A percentile compares a stretch with the other conserved stretches of the same genome.
phyloP scores from a whole-genome alignment of 768 basidiomycete genomes.

The Phanerochaete carnosa region DNA sequence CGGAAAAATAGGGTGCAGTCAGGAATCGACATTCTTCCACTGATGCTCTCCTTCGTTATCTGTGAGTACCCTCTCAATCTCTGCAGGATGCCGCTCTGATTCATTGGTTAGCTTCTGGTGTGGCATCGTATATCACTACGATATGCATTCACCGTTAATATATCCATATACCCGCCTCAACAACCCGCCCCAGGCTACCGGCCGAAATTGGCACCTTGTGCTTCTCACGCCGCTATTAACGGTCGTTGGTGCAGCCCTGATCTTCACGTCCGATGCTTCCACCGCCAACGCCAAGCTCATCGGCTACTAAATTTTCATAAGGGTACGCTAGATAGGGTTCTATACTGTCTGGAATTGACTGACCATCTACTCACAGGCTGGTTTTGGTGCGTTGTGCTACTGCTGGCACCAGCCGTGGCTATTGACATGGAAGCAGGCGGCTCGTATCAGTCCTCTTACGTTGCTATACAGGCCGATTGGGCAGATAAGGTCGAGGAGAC shows the following conservation, averaged over 20 bases:
- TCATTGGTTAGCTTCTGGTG: neutral
- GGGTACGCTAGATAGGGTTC: neutral
- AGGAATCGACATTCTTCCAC: neutral
- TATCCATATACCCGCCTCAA: too few relatives aligned
- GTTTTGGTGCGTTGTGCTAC: neutral
- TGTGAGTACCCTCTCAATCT: neutral
- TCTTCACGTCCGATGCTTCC: neutral
- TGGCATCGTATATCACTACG: neutral
- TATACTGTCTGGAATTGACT: neutral
- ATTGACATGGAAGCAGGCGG: neutral
- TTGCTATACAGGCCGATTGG: neutral
- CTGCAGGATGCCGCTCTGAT: neutral
- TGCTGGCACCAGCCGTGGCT: neutral
- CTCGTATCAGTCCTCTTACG: neutral
- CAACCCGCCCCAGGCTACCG: neutral
- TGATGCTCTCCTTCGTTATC: neutral
- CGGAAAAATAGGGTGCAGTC: neutral
- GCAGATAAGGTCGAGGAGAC: neutral
- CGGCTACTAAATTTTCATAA: neutral
- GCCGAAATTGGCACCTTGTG: neutral
- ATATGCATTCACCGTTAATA: neutral
- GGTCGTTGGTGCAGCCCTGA: neutral
- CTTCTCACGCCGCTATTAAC: neutral
- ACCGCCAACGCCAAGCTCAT: neutral
- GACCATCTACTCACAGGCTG: neutral